Evolutionary conservation across 768 basidiomycete species (phyloP).

Genomic region (Trametes punicea): DNA sequence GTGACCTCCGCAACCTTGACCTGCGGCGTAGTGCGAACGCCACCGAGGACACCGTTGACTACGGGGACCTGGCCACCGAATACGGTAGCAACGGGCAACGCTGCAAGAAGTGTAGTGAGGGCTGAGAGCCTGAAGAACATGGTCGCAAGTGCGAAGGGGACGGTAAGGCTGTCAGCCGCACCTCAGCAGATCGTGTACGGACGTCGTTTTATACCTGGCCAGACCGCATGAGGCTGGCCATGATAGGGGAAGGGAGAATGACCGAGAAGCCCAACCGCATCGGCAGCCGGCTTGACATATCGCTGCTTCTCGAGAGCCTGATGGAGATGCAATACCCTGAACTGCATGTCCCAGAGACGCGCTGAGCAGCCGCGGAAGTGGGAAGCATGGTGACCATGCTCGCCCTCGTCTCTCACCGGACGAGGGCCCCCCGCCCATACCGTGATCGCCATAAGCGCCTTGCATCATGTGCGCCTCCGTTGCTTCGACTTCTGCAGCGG

Average conservation of each 20-base stretch:
- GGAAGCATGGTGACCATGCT: neutral
- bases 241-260: conserved; percentile 1
- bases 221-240: neutral
- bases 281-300: neutral
- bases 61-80: conserved; percentile 43
- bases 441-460: neutral
- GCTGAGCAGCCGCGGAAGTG: neutral
- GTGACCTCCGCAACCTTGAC: neutral
- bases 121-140: conserved; percentile 22
- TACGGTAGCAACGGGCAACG: conserved; percentile 18
- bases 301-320: conserved; percentile 3
- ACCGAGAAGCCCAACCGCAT: neutral
- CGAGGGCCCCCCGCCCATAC: conserved; percentile 2
- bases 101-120: conserved; percentile 17
- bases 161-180: neutral
- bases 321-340: neutral
- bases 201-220: conserved; percentile 4
- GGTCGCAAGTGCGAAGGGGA: conserved; percentile 1
- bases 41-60: conserved; percentile 49
- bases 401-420: neutral
- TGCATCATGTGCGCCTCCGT: conserved; percentile 1
- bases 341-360: neutral
- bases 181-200: neutral
- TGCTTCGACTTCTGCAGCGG: conserved; percentile 11
- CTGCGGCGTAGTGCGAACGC: conserved; percentile 30